These are phyloP conservation scores for Lactarius hatsudake DNA, from an alignment of 768 basidiomycete genomes.

Conservation along the genomic window DNA sequence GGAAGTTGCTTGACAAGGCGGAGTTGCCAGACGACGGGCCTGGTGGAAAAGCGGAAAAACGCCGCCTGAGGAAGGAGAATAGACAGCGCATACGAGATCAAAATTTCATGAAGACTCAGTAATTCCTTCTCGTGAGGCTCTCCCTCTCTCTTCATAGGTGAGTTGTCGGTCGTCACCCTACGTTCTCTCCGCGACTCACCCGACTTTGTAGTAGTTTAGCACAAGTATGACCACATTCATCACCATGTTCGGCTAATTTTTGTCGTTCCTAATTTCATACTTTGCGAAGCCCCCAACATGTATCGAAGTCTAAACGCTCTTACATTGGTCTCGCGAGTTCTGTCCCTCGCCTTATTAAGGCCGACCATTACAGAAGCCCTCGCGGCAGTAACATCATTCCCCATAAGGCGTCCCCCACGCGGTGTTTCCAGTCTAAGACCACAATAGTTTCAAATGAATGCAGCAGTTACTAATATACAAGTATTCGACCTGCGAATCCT, in stretches of 20 bases:
- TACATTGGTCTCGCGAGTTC: background rate
- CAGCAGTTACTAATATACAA: background rate
- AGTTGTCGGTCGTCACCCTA: background rate
- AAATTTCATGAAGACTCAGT: conserved; percentile 87
- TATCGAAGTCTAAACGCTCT: background rate
- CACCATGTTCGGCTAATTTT: background rate
- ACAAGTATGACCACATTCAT: conserved; percentile 3
- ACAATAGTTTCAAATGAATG: background rate
- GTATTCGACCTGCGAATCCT: background rate
- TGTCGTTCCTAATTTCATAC: background rate
- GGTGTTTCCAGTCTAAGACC: background rate
- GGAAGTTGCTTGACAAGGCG: conserved; percentile 64
- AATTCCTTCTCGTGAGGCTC: background rate
- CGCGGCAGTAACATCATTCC: background rate
- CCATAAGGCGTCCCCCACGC: background rate
- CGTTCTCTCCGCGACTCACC: background rate
- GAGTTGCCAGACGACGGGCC: conserved; percentile 67
- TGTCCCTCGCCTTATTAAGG: background rate
- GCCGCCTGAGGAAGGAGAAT: conserved; percentile 55
- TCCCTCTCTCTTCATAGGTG: background rate
- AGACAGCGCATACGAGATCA: conserved; percentile 71
- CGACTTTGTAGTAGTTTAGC: conserved; percentile 3
- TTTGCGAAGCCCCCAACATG: background rate
- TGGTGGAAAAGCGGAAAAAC: conserved; percentile 59
- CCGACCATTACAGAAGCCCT: background rate